Evolutionary conservation across 179 eudicot species (phyloP).

Genomic region (Patellifolia procumbens): DNA sequence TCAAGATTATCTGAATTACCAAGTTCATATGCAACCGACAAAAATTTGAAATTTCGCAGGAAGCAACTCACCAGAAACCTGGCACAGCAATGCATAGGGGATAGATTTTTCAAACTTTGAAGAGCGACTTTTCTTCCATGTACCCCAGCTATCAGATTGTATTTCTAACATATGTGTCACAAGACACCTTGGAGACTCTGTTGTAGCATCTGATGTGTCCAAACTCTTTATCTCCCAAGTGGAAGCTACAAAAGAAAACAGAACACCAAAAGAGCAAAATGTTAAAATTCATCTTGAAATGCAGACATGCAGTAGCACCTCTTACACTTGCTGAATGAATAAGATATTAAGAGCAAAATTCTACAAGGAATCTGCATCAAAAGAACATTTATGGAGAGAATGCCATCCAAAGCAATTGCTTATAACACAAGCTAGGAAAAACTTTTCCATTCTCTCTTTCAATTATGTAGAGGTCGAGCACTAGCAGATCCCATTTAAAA

Average conservation of each 20-base stretch:
- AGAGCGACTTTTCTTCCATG: slow-evolving; percentile 71
- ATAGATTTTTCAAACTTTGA: slow-evolving; percentile 80
- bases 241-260: slow-evolving; percentile 62
- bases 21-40: slow-evolving; percentile 7
- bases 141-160: slow-evolving; percentile 58
- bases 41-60: not conserved
- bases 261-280: slow-evolving; percentile 4
- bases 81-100: slow-evolving; percentile 83
- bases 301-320: slow-evolving; percentile 6
- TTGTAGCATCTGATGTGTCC: slow-evolving; percentile 35
- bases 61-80: slow-evolving; percentile 79
- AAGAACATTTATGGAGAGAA: not conserved
- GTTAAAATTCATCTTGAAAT: slow-evolving; percentile 1
- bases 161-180: slow-evolving; percentile 88
- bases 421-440: not conserved
- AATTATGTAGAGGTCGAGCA: not conserved
- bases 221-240: slow-evolving; percentile 88
- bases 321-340: not conserved
- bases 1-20: slow-evolving; percentile 1
- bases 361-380: not conserved
- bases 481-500: not conserved
- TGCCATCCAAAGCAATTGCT: not conserved
- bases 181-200: slow-evolving; percentile 60
- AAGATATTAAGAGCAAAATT: not conserved
- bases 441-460: not conserved